Evolutionary conservation across 306 rosid species (phyloP), one percentile per base, ranked within the genome.

Genomic region (Ceratonia siliqua): DNA sequence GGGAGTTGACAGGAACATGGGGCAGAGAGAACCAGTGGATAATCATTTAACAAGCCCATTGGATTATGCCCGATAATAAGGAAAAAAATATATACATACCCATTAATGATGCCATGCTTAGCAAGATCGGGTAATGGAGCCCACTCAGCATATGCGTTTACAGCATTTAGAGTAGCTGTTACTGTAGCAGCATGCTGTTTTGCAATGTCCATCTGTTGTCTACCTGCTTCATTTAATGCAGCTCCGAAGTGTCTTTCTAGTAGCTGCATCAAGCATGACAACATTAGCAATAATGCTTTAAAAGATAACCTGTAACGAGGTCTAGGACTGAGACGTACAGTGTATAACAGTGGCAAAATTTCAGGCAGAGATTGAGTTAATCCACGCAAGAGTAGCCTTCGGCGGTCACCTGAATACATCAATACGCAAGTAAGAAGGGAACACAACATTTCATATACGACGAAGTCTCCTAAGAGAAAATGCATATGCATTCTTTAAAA

Each of bases 71-170:
- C 69, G 49, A 63, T 36, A 45, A 72, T 73, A 79, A 67, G 49
- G 38, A 3, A 76, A 71, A 68, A 78, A 76, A 80, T n/a, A 68
- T 71, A 84, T 43, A 70, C 84, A 67, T 83, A 94, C 99, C 99
- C 96, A 79, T 86, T 84, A 76, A 94, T 89, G 83, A 94, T 89
- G 82, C 98, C 97, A 87, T 83, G 84, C 76, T 90, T 85, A 12
- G 93, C 90, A 75, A 94, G 95, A 86, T 92, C 98, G 2, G 98
- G 86, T 73, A 94, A 78, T 17, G 99, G 98, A 68, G 97, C 99
- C 99, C 99, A 94, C 78, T 94, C 99, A 68, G 97, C 94, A 87
- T 94, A 94, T 58, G 99, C 99, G 68, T 87, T 92, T 56, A 92
- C 55, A 68, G 99, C 96, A 87, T 92, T 90, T 74, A 94, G 80